Conservation (phyloP, 306 rosid genomes). For the Casuarina glauca region DNA sequence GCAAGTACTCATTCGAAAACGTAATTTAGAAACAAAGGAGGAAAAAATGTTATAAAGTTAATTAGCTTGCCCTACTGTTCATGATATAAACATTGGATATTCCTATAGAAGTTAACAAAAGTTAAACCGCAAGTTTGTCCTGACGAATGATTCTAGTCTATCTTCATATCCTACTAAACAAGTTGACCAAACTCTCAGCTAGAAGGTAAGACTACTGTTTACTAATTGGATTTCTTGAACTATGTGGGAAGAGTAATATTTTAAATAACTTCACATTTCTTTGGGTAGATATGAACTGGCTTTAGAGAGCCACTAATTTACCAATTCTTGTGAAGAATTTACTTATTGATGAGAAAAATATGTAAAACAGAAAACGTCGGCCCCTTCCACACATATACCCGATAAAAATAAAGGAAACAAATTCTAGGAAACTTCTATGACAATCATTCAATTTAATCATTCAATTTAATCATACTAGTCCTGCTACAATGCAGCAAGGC, state of each 20-base stretch:
- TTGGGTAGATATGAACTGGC: slow-evolving; percentile 88
- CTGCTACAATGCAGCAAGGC: slow-evolving; percentile 61
- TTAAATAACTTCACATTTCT: background rate
- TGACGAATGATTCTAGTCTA: slow-evolving; percentile 82
- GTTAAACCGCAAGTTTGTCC: too few relatives aligned
- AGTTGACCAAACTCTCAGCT: slow-evolving; percentile 83
- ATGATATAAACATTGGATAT: too few relatives aligned
- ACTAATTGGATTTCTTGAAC: background rate
- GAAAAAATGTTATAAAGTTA: too few relatives aligned
- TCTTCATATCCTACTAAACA: slow-evolving; percentile 87
- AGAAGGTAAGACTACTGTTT: slow-evolving; percentile 58
- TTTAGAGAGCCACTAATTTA: slow-evolving; percentile 78
- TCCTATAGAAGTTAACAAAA: too few relatives aligned
- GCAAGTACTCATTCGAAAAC: slow-evolving; percentile 21
- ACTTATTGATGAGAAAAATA: slow-evolving; percentile 89
- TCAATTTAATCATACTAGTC: too few relatives aligned
- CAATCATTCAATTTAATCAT: background rate
- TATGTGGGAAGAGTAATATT: background rate
- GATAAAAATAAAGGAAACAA: too few relatives aligned
- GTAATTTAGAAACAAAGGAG: background rate
- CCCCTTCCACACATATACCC: background rate
- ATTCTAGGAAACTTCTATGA: too few relatives aligned
- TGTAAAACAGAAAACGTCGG: slow-evolving; percentile 33
- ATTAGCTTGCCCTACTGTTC: too few relatives aligned
- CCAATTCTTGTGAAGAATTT: slow-evolving; percentile 98